Percentiles rank a stretch among this genome's conserved stretches.
Evolutionary conservation across 2,329 filamentous ascomycete species (phyloP).

Genomic region (Catunica adiposa): DNA sequence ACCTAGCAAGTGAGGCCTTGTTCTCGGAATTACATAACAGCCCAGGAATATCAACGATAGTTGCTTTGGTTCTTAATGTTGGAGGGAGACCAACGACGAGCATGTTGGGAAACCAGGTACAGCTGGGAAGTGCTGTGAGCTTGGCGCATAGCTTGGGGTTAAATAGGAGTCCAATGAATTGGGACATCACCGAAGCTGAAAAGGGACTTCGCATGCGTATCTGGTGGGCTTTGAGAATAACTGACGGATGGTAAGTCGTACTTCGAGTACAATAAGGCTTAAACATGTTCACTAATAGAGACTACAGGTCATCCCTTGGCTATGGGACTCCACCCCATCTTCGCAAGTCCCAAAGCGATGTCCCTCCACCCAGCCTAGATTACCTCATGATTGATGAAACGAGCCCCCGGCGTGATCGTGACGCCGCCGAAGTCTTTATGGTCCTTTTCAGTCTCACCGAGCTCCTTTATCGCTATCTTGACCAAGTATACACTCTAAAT

Average conservation of each 20-base stretch:
- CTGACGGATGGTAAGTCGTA: constrained; percentile 36
- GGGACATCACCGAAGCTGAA: constrained; percentile 35
- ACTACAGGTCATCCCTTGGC: constrained; percentile 31
- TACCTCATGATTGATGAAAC: constrained; percentile 20
- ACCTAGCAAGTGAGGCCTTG: constrained; percentile 41
- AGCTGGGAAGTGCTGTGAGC: constrained; percentile 33
- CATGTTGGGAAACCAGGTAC: constrained; percentile 38
- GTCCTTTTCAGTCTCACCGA: constrained; percentile 30
- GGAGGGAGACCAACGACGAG: constrained; percentile 43
- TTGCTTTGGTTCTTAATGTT: constrained; percentile 40
- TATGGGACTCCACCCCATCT: constrained; percentile 37
- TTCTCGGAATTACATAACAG: constrained; percentile 43
- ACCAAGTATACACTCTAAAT: constrained; percentile 11
- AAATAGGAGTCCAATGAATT: constrained; percentile 34
- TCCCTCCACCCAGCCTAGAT: constrained; percentile 26
- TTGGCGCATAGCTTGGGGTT: constrained; percentile 37
- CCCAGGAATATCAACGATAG: constrained; percentile 41
- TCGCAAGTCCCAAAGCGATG: constrained; percentile 29
- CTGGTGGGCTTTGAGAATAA: constrained; percentile 39
- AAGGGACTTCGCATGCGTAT: constrained; percentile 35
- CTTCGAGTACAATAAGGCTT: background rate
- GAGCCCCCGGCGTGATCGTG: constrained; percentile 15
- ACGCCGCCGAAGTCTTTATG: constrained; percentile 26
- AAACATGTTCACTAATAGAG: background rate
- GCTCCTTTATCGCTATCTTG: constrained; percentile 22